Evolutionary conservation across 306 rosid genomes (phyloP).

Genomic region (Quercus cerris): DNA sequence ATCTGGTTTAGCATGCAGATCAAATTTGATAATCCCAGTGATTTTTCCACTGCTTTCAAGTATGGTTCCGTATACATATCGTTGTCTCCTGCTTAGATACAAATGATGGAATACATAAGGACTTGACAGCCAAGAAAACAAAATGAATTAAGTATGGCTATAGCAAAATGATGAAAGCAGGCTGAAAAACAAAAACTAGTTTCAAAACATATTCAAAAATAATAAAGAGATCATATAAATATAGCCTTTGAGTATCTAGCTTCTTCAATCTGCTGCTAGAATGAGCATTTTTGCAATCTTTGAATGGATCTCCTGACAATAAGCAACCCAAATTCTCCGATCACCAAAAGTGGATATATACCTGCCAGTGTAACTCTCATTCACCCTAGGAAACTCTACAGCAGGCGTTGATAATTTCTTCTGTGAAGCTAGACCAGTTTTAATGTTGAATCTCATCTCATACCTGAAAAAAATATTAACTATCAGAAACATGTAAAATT

Average conservation of each 20-base stretch:
- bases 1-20: constrained; percentile 68
- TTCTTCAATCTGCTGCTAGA: neutral
- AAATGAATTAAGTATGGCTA: neutral
- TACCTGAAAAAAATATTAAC: constrained; percentile 45
- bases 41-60: constrained; percentile 68
- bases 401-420: constrained; percentile 65
- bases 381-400: constrained; percentile 92
- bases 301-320: neutral
- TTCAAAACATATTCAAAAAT: neutral
- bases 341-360: constrained; percentile 10
- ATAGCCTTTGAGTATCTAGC: neutral
- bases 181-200: neutral
- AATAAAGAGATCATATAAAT: neutral
- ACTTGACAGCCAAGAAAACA: neutral
- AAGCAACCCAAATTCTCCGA: neutral
- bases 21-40: constrained; percentile 76
- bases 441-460: constrained; percentile 88
- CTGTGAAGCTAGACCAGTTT: constrained; percentile 75
- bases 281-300: neutral
- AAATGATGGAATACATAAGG: constrained; percentile 4
- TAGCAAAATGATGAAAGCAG: neutral
- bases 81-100: constrained; percentile 60
- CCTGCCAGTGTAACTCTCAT: constrained; percentile 94
- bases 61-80: constrained; percentile 74
- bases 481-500: constrained; percentile 14